Evolutionary conservation across 2,329 filamentous ascomycete species (phyloP).

Genomic region (Dothistroma septosporum): DNA sequence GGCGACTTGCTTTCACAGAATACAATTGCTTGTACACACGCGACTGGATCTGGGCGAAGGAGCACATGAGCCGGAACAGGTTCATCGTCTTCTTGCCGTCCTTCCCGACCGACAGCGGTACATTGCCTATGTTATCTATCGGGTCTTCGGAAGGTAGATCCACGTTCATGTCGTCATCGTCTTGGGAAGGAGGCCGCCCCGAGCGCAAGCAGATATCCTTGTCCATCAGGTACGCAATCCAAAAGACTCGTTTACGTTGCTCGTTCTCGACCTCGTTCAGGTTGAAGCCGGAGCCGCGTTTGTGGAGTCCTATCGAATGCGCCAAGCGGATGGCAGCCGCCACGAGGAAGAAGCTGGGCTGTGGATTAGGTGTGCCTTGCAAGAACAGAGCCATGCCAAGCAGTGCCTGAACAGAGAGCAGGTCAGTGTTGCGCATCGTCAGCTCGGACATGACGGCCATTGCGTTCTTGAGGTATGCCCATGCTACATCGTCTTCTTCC

Average conservation of each 20-base stretch:
- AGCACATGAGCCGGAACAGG: conserved; percentile 86
- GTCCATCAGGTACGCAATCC: conserved; percentile 71
- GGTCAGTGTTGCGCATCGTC: conserved; percentile 91
- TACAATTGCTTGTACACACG: conserved; percentile 92
- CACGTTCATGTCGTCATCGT: conserved; percentile 88
- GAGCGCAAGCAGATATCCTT: conserved; percentile 70
- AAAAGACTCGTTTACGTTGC: conserved; percentile 75
- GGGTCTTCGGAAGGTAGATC: conserved; percentile 90
- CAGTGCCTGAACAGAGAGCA: conserved; percentile 89
- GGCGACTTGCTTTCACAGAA: conserved; percentile 84
- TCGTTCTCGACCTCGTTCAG: conserved; percentile 91
- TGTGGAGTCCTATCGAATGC: conserved; percentile 93
- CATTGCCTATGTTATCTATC: conserved; percentile 88
- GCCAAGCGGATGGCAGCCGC: conserved; percentile 85
- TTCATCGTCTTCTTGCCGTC: conserved; percentile 93
- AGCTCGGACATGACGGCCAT: conserved; percentile 90
- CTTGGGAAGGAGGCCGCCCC: conserved; percentile 67
- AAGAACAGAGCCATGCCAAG: conserved; percentile 91
- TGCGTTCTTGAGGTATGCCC: conserved; percentile 94
- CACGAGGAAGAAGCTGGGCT: conserved; percentile 86
- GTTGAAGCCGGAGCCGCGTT: conserved; percentile 86
- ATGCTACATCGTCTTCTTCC: conserved; percentile 90
- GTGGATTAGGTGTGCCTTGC: conserved; percentile 93
- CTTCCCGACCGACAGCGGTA: conserved; percentile 61
- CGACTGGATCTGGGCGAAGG: conserved; percentile 86